Evolutionary conservation across 169 alveolate genomes (phyloP).

Genomic region (Toxoplasma gondii): DNA sequence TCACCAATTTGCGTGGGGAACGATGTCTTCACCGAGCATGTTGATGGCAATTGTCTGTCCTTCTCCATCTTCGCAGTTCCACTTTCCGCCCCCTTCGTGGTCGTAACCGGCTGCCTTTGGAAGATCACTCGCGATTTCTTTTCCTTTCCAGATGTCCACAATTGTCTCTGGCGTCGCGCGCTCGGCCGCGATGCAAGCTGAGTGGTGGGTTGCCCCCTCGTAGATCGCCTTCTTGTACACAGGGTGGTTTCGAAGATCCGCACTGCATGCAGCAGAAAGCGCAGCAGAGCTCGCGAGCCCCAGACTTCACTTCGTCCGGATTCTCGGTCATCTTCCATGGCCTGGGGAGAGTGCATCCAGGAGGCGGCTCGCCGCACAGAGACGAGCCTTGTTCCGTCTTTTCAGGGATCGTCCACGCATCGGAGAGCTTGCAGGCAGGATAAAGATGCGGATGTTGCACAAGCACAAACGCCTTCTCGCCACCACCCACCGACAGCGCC

Average conservation of each 20-base stretch:
- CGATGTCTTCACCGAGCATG: constrained; percentile 16
- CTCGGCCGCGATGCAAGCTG: constrained; percentile 19
- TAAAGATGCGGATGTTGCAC: no score
- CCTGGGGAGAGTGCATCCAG: no score
- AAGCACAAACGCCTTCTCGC: no score
- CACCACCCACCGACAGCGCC: no score
- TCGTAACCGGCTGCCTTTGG: constrained; percentile 14
- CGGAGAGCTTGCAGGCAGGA: no score
- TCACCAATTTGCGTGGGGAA: constrained; percentile 40
- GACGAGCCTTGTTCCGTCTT: no score
- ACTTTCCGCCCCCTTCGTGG: constrained; percentile 32
- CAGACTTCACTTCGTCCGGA: background rate
- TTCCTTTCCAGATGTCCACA: constrained; percentile 28
- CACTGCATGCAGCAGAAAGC: background rate
- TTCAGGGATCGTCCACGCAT: no score
- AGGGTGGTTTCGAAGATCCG: constrained; percentile 42
- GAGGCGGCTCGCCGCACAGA: no score
- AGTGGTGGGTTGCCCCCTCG: constrained; percentile 52
- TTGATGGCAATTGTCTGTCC: constrained; percentile 41
- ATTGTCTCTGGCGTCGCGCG: constrained; percentile 40
- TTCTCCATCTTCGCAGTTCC: constrained; percentile 27
- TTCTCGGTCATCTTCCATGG: background rate
- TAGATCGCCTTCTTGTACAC: constrained; percentile 42
- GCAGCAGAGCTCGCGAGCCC: background rate
- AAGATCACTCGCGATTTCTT: background rate